Percentiles rank a stretch among this genome's conserved stretches.
These are phyloP conservation scores for Phytophthora sojae DNA, from an alignment of 352 stramenopile genomes.

Conservation along the genomic window DNA sequence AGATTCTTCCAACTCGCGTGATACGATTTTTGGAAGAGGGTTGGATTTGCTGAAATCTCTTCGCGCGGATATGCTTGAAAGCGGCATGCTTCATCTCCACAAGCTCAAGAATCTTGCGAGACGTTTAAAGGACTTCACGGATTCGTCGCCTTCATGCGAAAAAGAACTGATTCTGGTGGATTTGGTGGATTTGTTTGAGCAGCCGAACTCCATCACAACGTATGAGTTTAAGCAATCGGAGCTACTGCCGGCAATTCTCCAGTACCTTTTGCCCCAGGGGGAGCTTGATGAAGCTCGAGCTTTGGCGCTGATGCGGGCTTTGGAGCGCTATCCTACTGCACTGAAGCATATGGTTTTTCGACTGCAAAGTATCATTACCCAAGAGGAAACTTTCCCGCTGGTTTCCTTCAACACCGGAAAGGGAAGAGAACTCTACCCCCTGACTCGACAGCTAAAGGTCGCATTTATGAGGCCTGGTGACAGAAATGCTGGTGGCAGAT, in stretches of 20 bases:
- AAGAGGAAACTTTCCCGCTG: constrained; percentile 74
- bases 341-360: constrained; percentile 67
- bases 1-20: constrained; percentile 12
- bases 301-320: constrained; percentile 48
- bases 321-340: constrained; percentile 53
- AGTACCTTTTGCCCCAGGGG: constrained; percentile 51
- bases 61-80: constrained; percentile 75
- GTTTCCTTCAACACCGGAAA: constrained; percentile 71
- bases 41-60: constrained; percentile 63
- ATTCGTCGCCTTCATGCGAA: constrained; percentile 35
- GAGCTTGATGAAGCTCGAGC: constrained; percentile 47
- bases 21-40: constrained; percentile 68
- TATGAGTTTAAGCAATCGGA: constrained; percentile 89
- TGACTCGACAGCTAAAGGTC: constrained; percentile 79
- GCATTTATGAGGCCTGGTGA: constrained; percentile 42
- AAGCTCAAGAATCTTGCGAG: constrained; percentile 76
- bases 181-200: constrained; percentile 80
- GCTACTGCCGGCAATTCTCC: constrained; percentile 68
- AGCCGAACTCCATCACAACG: constrained; percentile 79
- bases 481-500: constrained; percentile 20
- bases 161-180: constrained; percentile 70
- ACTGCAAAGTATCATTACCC: constrained; percentile 80
- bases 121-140: constrained; percentile 57
- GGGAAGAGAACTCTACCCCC: constrained; percentile 76
- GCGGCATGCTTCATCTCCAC: constrained; percentile 78